A percentile compares a stretch with the other conserved stretches of the same genome.
These are phyloP conservation scores for Fragilaria crotonensis DNA, from an alignment of 108 stramenopile genomes.

Conservation along the genomic window DNA sequence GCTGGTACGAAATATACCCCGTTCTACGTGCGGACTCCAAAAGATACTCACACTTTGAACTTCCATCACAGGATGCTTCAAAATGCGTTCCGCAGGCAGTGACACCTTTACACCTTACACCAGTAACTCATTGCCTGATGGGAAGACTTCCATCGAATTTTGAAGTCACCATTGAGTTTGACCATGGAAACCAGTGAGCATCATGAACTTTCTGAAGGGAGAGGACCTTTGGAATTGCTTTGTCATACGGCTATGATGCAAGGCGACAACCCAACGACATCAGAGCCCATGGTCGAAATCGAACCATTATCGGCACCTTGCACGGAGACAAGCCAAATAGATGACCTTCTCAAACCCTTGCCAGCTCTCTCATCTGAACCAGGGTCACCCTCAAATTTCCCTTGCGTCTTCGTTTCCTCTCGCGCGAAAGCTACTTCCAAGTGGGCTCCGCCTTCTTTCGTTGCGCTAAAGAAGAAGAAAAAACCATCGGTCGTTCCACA, in stretches of 20 bases:
- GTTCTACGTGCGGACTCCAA: too few relatives aligned
- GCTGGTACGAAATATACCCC: too few relatives aligned
- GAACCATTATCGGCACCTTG: too few relatives aligned
- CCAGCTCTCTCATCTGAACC: not conserved
- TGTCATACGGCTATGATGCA: not conserved
- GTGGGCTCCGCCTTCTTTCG: too few relatives aligned
- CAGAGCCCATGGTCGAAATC: not conserved
- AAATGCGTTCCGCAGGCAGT: not conserved
- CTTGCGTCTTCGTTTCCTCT: not conserved
- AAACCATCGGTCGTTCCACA: not conserved
- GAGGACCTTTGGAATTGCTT: not conserved
- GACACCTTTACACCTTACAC: not conserved
- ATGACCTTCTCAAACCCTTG: not conserved
- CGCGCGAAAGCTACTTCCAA: not conserved
- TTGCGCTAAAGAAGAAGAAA: not conserved
- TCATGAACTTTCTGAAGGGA: not conserved
- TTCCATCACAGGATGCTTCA: too few relatives aligned
- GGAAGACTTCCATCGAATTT: not conserved
- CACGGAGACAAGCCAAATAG: too few relatives aligned
- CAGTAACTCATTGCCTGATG: not conserved
- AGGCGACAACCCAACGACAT: not conserved
- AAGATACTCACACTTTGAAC: too few relatives aligned
- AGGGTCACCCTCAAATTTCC: not conserved
- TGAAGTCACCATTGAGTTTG: not conserved
- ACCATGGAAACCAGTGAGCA: not conserved